Evolutionary conservation across 2,329 filamentous ascomycete species (phyloP).

Genomic region (Neurospora sp.): DNA sequence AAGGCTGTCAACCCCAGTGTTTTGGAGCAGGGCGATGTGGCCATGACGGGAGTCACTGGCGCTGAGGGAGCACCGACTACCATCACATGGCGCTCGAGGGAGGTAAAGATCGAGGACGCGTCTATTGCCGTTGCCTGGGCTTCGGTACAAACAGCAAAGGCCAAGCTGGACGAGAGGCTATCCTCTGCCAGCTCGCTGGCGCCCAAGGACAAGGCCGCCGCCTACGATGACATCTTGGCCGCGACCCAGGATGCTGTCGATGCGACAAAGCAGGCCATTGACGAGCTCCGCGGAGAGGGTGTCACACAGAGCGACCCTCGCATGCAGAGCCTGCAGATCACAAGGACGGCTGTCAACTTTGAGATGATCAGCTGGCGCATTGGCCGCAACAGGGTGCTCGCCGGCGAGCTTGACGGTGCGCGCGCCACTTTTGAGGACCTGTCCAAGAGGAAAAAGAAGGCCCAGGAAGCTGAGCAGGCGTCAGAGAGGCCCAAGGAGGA

Average conservation of each 20-base stretch:
- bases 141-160: constrained; percentile 49
- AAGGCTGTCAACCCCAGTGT: constrained; percentile 61
- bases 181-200: constrained; percentile 32
- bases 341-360: constrained; percentile 87
- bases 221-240: constrained; percentile 84
- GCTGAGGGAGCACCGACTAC: constrained; percentile 50
- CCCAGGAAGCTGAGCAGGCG: constrained; percentile 29
- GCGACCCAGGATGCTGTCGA: constrained; percentile 91
- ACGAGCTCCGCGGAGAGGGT: constrained; percentile 77
- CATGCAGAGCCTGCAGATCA: constrained; percentile 89
- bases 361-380: constrained; percentile 91
- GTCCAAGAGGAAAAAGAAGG: constrained; percentile 32
- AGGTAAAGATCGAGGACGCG: constrained; percentile 85
- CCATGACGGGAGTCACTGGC: constrained; percentile 37
- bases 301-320: constrained; percentile 73
- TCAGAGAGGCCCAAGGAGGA: constrained; percentile 42
- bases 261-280: constrained; percentile 84
- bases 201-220: constrained; percentile 63
- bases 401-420: constrained; percentile 73
- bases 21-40: constrained; percentile 45
- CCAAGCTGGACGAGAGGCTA: constrained; percentile 38
- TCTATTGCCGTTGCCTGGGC: constrained; percentile 80
- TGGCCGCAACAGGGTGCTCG: constrained; percentile 81
- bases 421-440: constrained; percentile 38
- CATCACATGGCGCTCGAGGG: constrained; percentile 76